Evolutionary conservation across 208 protist genomes (phyloP).

Genomic region (Jaenimonas drosophilae): DNA sequence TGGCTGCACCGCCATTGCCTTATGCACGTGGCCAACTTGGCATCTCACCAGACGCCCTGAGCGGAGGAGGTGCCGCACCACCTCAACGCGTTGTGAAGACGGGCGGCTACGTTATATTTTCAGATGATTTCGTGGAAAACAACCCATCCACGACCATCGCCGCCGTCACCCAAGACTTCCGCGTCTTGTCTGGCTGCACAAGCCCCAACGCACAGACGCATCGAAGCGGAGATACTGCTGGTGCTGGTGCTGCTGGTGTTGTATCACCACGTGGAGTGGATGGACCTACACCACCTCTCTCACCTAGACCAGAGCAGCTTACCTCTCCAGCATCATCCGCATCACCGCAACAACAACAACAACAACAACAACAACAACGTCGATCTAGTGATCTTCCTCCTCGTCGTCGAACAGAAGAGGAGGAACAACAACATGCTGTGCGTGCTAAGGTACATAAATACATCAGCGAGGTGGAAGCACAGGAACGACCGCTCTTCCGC

Average conservation of each 20-base stretch:
- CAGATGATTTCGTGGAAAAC: constrained; percentile 3
- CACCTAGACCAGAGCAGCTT: too few species aligned
- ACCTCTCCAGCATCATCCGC: too few species aligned
- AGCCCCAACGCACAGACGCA: too few species aligned
- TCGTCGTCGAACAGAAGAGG: too few species aligned
- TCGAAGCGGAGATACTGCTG: background rate
- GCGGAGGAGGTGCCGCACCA: constrained; percentile 2
- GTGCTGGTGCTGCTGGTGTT: background rate
- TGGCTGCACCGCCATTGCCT: too few species aligned
- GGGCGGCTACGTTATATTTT: constrained; percentile 13
- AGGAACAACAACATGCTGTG: too few species aligned
- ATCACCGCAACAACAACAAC: too few species aligned
- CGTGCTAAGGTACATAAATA: background rate
- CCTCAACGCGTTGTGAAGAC: constrained; percentile 1
- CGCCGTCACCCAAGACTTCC: constrained; percentile 1
- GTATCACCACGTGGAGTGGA: constrained; percentile 5
- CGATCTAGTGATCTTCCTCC: too few species aligned
- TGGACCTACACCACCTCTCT: too few species aligned
- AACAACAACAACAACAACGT: too few species aligned
- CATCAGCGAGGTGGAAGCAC: constrained; percentile 8
- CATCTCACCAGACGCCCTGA: constrained; percentile 2
- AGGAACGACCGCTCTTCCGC: constrained; percentile 10
- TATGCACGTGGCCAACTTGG: too few species aligned
- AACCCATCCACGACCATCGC: constrained; percentile 3
- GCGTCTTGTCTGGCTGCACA: too few species aligned